A percentile compares a stretch with the other conserved stretches of the same genome.
Conservation (phyloP, 2,329 filamentous ascomycete species). For the Ascochyta viciae-villosae region DNA sequence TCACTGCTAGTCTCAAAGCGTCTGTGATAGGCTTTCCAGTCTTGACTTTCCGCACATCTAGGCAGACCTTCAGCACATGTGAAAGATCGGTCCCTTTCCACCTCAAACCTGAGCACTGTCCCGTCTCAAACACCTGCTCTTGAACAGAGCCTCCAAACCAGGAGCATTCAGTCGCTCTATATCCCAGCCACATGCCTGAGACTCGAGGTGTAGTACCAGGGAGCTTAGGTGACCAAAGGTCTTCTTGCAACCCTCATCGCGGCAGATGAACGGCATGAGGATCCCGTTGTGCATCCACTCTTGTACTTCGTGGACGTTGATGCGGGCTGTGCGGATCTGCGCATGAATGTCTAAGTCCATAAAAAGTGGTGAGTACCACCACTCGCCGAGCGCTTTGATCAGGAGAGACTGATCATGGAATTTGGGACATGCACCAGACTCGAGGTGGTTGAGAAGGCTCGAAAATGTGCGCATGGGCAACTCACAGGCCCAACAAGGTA, state of each 20-base stretch:
- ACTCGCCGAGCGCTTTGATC: slow-evolving; percentile 34
- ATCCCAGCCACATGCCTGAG: slow-evolving; percentile 36
- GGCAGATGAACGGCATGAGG: slow-evolving; percentile 42
- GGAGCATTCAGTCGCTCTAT: slow-evolving; percentile 33
- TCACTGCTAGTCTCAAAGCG: too few relatives aligned
- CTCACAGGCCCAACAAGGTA: slow-evolving; percentile 38
- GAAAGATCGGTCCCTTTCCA: too few relatives aligned
- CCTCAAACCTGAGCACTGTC: too few relatives aligned
- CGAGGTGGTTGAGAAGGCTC: slow-evolving; percentile 48
- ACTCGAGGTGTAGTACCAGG: slow-evolving; percentile 40
- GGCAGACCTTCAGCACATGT: too few relatives aligned
- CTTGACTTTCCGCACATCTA: too few relatives aligned
- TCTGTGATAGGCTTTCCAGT: too few relatives aligned
- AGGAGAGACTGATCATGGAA: slow-evolving; percentile 63
- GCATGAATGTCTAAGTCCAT: slow-evolving; percentile 47
- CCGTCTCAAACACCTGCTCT: slow-evolving; percentile 12
- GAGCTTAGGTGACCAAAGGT: slow-evolving; percentile 37
- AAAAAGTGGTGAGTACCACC: slow-evolving; percentile 45
- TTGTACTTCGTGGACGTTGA: slow-evolving; percentile 29
- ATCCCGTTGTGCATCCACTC: slow-evolving; percentile 33
- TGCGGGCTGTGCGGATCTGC: slow-evolving; percentile 36
- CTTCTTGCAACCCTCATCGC: slow-evolving; percentile 32
- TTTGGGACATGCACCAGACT: slow-evolving; percentile 70
- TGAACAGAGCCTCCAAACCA: slow-evolving; percentile 31
- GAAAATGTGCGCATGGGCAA: slow-evolving; percentile 33